Evolutionary conservation across 192 early-diverging fungal genomes (phyloP).

Genomic region (Backusella luteola): DNA sequence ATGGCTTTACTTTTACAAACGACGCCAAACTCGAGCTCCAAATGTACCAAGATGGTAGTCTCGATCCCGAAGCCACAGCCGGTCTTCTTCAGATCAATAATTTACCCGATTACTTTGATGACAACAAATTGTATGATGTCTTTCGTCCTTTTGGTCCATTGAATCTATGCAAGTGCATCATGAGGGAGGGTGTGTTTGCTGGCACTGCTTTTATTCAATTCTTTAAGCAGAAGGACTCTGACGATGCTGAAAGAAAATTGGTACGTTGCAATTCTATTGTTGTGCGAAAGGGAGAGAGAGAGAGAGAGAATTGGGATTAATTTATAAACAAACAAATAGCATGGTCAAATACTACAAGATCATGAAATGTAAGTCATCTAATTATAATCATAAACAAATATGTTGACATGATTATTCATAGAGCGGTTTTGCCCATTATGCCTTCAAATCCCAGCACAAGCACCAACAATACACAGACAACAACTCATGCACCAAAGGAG

Average conservation of each 20-base stretch:
- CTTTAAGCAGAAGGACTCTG: conserved; percentile 34
- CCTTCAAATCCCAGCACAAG: neutral
- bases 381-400: neutral
- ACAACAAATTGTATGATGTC: conserved; percentile 30
- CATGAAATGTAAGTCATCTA: conserved; percentile 10
- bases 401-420: neutral
- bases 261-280: conserved; percentile 16
- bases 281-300: too few relatives aligned
- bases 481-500: neutral
- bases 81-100: conserved; percentile 32
- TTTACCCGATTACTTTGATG: conserved; percentile 26
- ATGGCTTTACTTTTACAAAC: conserved; percentile 27
- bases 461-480: neutral
- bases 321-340: conserved; percentile 4
- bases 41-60: conserved; percentile 22
- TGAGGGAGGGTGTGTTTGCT: conserved; percentile 24
- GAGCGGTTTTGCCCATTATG: neutral
- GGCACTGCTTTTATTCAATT: conserved; percentile 38
- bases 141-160: conserved; percentile 47
- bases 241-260: conserved; percentile 27
- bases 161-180: conserved; percentile 28
- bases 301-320: neutral
- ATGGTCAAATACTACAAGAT: conserved; percentile 6
- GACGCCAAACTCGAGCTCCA: conserved; percentile 24
- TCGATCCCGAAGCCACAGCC: conserved; percentile 20